A percentile compares a stretch with the other conserved stretches of the same genome.
Evolutionary conservation across 1,139 yeast species (phyloP).

Genomic region (Saccharomyces hybrid): DNA sequence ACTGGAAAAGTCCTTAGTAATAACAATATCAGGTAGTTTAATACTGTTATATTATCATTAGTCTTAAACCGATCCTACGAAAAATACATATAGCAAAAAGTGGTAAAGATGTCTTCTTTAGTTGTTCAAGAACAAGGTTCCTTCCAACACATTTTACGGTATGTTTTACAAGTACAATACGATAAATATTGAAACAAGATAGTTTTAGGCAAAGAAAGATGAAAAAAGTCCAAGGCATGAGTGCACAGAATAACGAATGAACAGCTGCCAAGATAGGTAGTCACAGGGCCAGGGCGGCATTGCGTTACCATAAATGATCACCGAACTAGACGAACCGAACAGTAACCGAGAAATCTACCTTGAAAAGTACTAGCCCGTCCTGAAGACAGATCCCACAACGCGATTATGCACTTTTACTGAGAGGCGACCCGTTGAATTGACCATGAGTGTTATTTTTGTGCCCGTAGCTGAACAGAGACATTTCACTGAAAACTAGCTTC

Average conservation of each 20-base stretch:
- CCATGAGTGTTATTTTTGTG: background rate
- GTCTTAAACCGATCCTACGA: background rate
- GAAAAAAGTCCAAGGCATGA: background rate
- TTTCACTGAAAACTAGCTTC: background rate
- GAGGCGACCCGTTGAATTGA: background rate
- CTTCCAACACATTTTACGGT: slow-evolving; percentile 99
- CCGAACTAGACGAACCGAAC: background rate
- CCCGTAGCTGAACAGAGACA: background rate
- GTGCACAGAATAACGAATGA: background rate
- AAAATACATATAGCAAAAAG: slow-evolving; percentile 9
- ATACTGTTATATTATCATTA: background rate
- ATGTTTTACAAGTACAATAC: slow-evolving; percentile 37
- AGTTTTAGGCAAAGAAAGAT: background rate
- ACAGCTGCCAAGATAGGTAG: background rate
- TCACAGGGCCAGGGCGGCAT: background rate
- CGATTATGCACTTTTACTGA: background rate
- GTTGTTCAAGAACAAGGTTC: slow-evolving; percentile 98
- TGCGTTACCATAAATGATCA: background rate
- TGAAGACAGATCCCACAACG: too few species aligned
- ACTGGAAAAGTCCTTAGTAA: background rate
- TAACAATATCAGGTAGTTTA: slow-evolving; percentile 1
- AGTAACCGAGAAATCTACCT: background rate
- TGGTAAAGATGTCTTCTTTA: slow-evolving; percentile 46
- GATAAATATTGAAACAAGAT: background rate
- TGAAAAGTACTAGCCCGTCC: background rate